A percentile compares a stretch with the other conserved stretches of the same genome.
These are phyloP conservation scores for Lecanicillium sp. DNA, from an alignment of 2,329 filamentous ascomycete species.

Conservation along the genomic window DNA sequence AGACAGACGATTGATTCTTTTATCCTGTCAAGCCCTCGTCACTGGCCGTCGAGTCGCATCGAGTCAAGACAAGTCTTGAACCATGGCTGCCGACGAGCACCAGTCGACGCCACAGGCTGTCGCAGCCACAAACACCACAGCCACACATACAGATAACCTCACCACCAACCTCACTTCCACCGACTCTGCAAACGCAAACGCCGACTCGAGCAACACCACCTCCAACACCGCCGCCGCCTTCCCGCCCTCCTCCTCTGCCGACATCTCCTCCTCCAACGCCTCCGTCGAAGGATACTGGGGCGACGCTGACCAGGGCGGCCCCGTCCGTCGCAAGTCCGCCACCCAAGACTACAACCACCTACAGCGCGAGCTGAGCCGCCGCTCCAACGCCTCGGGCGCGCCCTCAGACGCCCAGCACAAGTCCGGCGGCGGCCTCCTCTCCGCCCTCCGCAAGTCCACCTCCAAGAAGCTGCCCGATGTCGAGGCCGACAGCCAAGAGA, in stretches of 20 bases:
- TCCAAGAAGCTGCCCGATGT: conserved; percentile 5
- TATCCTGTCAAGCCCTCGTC: too few relatives aligned
- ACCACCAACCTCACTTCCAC: too few relatives aligned
- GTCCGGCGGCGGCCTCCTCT: not conserved
- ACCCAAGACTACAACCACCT: conserved; percentile 19
- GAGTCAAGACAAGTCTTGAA: too few relatives aligned
- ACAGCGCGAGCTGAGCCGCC: conserved; percentile 20
- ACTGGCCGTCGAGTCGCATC: too few relatives aligned
- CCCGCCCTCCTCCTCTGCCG: not conserved
- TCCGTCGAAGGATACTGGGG: conserved; percentile 22
- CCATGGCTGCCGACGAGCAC: conserved; percentile 11
- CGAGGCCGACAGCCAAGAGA: conserved; percentile 13
- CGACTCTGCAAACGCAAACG: too few relatives aligned
- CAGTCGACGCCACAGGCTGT: conserved; percentile 6
- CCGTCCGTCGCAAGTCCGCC: conserved; percentile 17
- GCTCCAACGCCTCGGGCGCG: conserved; percentile 12
- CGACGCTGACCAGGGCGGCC: conserved; percentile 19
- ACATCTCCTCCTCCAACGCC: conserved; percentile 8
- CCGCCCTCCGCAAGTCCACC: conserved; percentile 3
- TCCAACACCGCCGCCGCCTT: not conserved
- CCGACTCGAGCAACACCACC: not conserved
- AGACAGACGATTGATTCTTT: too few relatives aligned
- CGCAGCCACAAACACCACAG: too few relatives aligned
- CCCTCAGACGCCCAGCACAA: conserved; percentile 1
- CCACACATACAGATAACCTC: not conserved